Conservation (phyloP, 1,284 basidiomycete species). For the Neolentinus lepideus region DNA sequence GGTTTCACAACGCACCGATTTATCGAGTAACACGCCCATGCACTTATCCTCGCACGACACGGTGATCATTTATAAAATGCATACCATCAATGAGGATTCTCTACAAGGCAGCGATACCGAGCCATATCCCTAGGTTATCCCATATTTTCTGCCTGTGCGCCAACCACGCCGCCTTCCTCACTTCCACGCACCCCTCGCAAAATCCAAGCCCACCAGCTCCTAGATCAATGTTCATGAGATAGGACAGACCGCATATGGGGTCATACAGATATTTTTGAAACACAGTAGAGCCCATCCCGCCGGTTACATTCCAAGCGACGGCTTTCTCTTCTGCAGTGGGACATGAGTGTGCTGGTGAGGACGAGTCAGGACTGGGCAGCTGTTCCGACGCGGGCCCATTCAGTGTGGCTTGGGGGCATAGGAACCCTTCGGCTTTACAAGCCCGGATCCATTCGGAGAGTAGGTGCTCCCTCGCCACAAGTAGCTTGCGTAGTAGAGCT, state of each 20-base stretch:
- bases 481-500: neutral
- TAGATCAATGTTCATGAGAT: neutral
- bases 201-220: neutral
- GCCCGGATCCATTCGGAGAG: neutral
- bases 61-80: too few species aligned
- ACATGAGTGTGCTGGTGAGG: neutral
- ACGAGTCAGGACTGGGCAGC: neutral
- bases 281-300: neutral
- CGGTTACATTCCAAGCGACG: neutral
- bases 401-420: neutral
- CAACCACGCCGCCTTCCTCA: neutral
- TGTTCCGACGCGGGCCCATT: neutral
- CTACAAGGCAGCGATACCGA: neutral
- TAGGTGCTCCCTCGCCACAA: neutral
- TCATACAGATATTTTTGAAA: constrained; percentile 1
- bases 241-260: neutral
- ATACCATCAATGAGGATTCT: too few species aligned
- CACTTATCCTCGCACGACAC: too few species aligned
- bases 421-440: neutral
- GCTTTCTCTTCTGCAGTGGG: neutral
- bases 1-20: too few species aligned
- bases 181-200: constrained; percentile 2
- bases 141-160: neutral
- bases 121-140: neutral
- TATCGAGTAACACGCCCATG: too few species aligned